These are phyloP conservation scores for Farysia itapuensis DNA, from an alignment of 1,284 basidiomycete genomes.

Conservation along the genomic window DNA sequence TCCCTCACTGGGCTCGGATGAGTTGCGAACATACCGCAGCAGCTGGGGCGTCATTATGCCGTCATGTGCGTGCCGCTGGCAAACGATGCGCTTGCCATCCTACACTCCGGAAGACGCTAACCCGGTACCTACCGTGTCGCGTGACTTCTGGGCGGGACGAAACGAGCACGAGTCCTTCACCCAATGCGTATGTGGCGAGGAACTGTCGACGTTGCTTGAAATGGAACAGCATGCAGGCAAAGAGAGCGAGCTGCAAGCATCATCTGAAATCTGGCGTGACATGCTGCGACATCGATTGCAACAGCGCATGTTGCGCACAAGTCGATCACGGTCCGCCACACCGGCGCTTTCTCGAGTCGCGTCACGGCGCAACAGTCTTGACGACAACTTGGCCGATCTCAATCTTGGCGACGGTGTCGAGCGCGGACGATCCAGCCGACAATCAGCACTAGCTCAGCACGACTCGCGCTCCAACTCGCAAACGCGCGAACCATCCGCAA, in stretches of 20 bases:
- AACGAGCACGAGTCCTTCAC: conserved; percentile 39
- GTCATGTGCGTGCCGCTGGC: conserved; percentile 34
- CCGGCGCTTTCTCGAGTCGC: conserved; percentile 11
- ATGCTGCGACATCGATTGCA: conserved; percentile 28
- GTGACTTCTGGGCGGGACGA: conserved; percentile 32
- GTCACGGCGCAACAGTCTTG: conserved; percentile 9
- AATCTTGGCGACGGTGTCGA: conserved; percentile 7
- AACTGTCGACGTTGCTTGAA: conserved; percentile 23
- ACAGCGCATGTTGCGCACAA: conserved; percentile 9
- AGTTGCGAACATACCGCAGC: conserved; percentile 17
- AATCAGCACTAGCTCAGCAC: too few species aligned
- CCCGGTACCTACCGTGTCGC: conserved; percentile 30
- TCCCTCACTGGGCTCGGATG: conserved; percentile 6
- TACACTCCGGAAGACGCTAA: conserved; percentile 35
- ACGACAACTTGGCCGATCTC: too few species aligned
- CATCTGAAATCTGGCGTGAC: conserved; percentile 29
- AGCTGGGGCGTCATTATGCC: conserved; percentile 33
- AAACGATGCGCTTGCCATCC: conserved; percentile 29
- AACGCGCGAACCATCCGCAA: background rate
- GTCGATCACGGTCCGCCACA: conserved; percentile 5
- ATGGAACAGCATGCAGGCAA: conserved; percentile 28
- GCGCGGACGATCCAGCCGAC: conserved; percentile 4
- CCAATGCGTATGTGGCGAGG: conserved; percentile 43
- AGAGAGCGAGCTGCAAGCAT: conserved; percentile 26
- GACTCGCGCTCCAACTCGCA: conserved; percentile 1